Conservation (phyloP, 2,329 filamentous ascomycete genomes). For the Pezicula radicicola region DNA sequence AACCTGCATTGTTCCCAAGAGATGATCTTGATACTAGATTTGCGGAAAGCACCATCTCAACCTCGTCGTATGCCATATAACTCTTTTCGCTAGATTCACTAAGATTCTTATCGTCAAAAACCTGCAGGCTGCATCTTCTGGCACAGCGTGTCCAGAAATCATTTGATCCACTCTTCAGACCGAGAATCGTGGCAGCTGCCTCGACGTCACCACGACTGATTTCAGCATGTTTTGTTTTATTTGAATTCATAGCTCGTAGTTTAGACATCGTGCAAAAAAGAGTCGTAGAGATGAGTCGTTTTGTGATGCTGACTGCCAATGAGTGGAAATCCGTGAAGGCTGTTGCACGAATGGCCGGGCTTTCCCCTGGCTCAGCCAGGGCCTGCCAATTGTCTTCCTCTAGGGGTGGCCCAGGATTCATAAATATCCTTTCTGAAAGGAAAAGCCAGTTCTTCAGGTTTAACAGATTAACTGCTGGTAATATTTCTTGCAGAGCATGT, state of each 20-base stretch:
- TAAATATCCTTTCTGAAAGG: conserved; percentile 67
- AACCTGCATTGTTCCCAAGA: conserved; percentile 18
- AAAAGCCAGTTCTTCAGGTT: conserved; percentile 56
- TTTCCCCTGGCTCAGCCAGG: conserved; percentile 47
- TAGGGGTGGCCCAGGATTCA: conserved; percentile 60
- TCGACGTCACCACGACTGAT: conserved; percentile 36
- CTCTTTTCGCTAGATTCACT: conserved; percentile 10
- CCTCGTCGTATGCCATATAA: conserved; percentile 33
- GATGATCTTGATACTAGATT: conserved; percentile 14
- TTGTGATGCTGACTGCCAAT: conserved; percentile 64
- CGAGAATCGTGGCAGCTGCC: conserved; percentile 51
- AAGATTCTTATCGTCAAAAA: conserved; percentile 37
- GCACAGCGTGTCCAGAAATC: conserved; percentile 50
- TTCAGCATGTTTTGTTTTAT: conserved; percentile 27
- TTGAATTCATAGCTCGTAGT: conserved; percentile 43
- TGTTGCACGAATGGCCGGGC: conserved; percentile 70
- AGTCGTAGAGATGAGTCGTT: conserved; percentile 65
- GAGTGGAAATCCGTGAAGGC: conserved; percentile 74
- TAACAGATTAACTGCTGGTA: conserved; percentile 56
- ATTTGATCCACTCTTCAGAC: conserved; percentile 40
- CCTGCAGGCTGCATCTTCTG: conserved; percentile 47
- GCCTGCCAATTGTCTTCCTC: conserved; percentile 66
- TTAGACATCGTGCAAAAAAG: conserved; percentile 71
- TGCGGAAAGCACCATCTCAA: conserved; percentile 22
- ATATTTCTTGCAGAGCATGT: conserved; percentile 25